Evolutionary conservation across 345 rosid genomes (phyloP), one percentile per base, ranked within the genome.

Genomic region (Acer saccharum): DNA sequence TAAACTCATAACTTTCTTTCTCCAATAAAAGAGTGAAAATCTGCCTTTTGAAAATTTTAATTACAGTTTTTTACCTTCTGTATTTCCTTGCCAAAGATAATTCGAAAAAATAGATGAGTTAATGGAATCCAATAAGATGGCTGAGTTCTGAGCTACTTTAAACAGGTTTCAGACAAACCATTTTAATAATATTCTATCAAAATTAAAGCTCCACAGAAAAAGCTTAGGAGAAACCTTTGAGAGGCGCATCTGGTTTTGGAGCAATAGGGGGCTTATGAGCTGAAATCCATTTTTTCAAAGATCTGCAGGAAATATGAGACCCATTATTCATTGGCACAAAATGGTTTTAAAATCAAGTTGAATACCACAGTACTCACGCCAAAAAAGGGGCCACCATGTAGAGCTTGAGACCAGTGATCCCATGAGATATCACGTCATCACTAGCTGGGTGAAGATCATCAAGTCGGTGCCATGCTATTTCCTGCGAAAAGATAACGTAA

Each of bases 361-460:
- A 32, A 50, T n/a, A 48, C n/a, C 70, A 64, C 21, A 44, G 29
- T 64, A 89, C 98, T 87, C 81, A 97, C 99, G 52, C 79, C 80
- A 97, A 86, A 83, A 97, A 94, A 17, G 98, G 99, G 43, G 99
- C 87, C 77, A 94, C 98, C 99, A 97, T 97, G 78, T 97, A 97
- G 76, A 97, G 90, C 91, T 94, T 97, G 64, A 92, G 90, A 80
- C 97, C 98, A 63, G 93, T 86, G 79, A 85, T 79, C 75, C 98
- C 88, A 74, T 89, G 99, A 78, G 98, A 89, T 86, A 97, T 94
- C 55, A 97, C 98, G 68, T 87, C 90, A 65, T 83, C 85, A 77
- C 82, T 91, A 80, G 89, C 92, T 39, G 97, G 91, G 75, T 80
- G 91, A 83, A 97, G 97, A 25, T 94, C 94, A 84, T 97, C 98